phyloP scores from a whole-genome alignment of 2,329 filamentous ascomycete species.

The Parasarocladium wereldwijsianum region DNA sequence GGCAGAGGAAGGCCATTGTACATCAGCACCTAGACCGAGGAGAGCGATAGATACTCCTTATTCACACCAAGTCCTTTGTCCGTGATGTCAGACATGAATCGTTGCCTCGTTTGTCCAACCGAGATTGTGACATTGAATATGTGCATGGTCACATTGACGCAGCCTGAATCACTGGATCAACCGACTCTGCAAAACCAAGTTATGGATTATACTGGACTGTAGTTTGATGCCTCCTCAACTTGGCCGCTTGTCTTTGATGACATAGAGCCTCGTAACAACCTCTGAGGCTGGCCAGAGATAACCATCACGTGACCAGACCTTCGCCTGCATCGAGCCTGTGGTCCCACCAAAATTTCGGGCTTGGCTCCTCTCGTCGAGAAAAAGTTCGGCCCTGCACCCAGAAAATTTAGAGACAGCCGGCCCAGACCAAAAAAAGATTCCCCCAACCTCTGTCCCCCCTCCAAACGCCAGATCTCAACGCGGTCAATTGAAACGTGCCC shows the following conservation, averaged over 20 bases:
- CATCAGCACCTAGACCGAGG: slow-evolving; percentile 24
- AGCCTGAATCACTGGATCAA: no score
- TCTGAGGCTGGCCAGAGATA: no score
- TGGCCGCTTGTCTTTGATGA: no score
- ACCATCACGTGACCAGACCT: not conserved
- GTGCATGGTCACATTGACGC: no score
- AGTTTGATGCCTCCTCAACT: no score
- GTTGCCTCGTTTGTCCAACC: no score
- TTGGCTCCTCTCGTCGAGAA: slow-evolving; percentile 3
- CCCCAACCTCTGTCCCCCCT: not conserved
- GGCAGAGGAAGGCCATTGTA: slow-evolving; percentile 21
- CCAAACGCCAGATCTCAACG: not conserved
- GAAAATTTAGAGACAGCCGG: slow-evolving; percentile 3
- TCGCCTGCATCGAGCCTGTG: not conserved
- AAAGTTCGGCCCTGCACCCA: slow-evolving; percentile 4
- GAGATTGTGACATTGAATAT: no score
- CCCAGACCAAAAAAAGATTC: slow-evolving; percentile 2
- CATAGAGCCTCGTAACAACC: no score
- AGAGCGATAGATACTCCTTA: slow-evolving; percentile 15
- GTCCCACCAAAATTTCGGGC: slow-evolving; percentile 4
- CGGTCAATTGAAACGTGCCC: not conserved
- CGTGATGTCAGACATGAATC: not conserved
- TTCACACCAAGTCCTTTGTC: slow-evolving; percentile 11
- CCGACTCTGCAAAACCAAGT: no score
- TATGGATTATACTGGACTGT: no score